Evolutionary conservation across 2,329 filamentous ascomycete species (phyloP), one percentile per base, ranked within the genome.

Genomic region (Xylaria digitata): DNA sequence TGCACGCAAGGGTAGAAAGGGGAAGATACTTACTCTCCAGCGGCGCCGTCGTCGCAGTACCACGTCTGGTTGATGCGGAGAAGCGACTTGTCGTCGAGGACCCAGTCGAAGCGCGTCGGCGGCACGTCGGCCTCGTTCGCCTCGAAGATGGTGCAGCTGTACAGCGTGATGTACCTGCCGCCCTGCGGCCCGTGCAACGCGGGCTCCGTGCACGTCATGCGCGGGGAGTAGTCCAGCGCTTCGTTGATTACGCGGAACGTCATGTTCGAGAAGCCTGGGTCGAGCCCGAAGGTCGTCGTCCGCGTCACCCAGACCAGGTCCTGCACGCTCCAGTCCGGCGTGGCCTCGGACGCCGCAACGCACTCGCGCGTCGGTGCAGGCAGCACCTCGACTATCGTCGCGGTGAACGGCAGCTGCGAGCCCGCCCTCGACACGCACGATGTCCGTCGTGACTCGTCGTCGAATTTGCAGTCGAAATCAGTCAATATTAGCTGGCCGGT

Each of bases 51-150:
- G 46, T 62, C 53, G 42, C 63, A 62, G 15, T 11, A 53, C 63
- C 63, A 62, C 15, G 63, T 62, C 53, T 66, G 63, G 9, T 62
- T 62, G 7, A 66, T 43, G 21, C 58, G 48, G 7, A 66, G 40
- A 15, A 66, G 21, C n/a, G 30, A 19, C 30, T 23, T 42, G 15
- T 17, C 26, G 26, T 61, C 58, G 9, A 62, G 15, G 8, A 66
- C 48, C 53, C 52, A 66, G 21, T 66, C 63, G n/a, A 66, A 66
- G 5, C 23, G 49, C n/a, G 63, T 65, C 26, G 23, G 21, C 21
- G 63, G 63, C 23, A 65, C 63, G 15, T 61, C 63, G 11, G 11
- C 37, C 45, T 65, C 63, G 21, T 61, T 26, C 1, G 63, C 63
- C 52, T 65, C 63, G 32, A 65, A 65, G 4, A 65, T 50, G 15